phyloP scores from a whole-genome alignment of 306 rosid genomes.

The Quercus mongolica region DNA sequence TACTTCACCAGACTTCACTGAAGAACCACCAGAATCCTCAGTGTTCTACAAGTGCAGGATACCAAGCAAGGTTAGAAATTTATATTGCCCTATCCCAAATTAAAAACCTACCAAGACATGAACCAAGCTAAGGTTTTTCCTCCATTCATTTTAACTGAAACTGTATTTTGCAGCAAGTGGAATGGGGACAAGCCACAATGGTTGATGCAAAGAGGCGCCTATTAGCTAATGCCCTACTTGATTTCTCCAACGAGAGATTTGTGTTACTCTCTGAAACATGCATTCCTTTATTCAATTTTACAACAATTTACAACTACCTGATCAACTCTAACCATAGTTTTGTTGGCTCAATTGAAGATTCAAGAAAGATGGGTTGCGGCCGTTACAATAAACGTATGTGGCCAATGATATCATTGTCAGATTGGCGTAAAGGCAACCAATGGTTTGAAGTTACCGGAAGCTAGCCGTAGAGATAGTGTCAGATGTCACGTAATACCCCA shows the following conservation, averaged over 20 bases:
- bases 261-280: background rate
- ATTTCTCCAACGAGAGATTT: conserved; percentile 49
- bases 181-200: conserved; percentile 38
- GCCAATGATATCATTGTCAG: conserved; percentile 16
- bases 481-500: conserved; percentile 14
- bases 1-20: conserved; percentile 17
- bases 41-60: conserved; percentile 31
- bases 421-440: conserved; percentile 38
- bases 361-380: conserved; percentile 19
- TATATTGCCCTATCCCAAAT: too few species aligned
- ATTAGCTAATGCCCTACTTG: conserved; percentile 40
- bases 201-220: conserved; percentile 41
- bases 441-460: conserved; percentile 32
- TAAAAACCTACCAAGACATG: background rate
- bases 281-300: conserved; percentile 39
- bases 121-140: too few species aligned
- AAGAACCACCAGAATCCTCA: conserved; percentile 21
- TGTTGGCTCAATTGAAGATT: conserved; percentile 26
- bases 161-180: conserved; percentile 21
- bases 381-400: conserved; percentile 31
- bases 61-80: conserved; percentile 36
- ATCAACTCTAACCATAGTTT: conserved; percentile 37
- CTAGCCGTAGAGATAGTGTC: conserved; percentile 29
- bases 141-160: background rate
- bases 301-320: conserved; percentile 33